Conservation (phyloP, 768 basidiomycete species). For the Strobilomyces dryophilus region DNA sequence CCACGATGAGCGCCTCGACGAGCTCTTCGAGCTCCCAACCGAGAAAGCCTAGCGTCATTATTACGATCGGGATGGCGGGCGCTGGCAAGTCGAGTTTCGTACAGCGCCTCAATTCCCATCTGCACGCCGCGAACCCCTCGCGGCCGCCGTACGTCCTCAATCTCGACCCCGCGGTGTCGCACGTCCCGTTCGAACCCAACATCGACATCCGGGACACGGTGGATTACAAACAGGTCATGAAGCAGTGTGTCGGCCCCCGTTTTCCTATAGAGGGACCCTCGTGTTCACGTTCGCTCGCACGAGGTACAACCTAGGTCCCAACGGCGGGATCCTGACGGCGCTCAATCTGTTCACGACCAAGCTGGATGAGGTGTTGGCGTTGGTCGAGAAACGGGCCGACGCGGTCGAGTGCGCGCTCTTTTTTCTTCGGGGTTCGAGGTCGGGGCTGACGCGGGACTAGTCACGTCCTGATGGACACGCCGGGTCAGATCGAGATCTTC, state of each 20-base stretch:
- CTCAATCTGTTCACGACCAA: slow-evolving; percentile 98
- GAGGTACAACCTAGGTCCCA: slow-evolving; percentile 97
- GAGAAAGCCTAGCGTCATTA: slow-evolving; percentile 72
- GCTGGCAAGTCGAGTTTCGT: slow-evolving; percentile 98
- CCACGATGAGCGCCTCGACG: slow-evolving; percentile 21
- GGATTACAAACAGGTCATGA: slow-evolving; percentile 98
- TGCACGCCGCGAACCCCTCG: slow-evolving; percentile 63
- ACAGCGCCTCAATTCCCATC: slow-evolving; percentile 88
- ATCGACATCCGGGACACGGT: slow-evolving; percentile 98
- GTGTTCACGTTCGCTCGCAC: slow-evolving; percentile 3
- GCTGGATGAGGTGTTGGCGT: slow-evolving; percentile 90
- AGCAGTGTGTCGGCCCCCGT: slow-evolving; percentile 70
- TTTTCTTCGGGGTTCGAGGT: neutral
- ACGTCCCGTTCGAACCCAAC: slow-evolving; percentile 90
- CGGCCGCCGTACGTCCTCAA: slow-evolving; percentile 94
- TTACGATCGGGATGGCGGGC: slow-evolving; percentile 95
- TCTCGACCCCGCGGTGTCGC: slow-evolving; percentile 93
- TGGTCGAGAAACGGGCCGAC: slow-evolving; percentile 89
- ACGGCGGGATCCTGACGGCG: slow-evolving; percentile 95
- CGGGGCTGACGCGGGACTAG: slow-evolving; percentile 35
- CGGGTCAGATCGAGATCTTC: slow-evolving; percentile 99
- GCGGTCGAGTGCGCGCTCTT: slow-evolving; percentile 67
- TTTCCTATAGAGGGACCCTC: slow-evolving; percentile 12
- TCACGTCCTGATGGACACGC: slow-evolving; percentile 93
- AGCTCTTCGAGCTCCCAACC: slow-evolving; percentile 7